Conservation (phyloP, 495 filamentous ascomycete genomes). For the Clavariopsis aquatica region DNA sequence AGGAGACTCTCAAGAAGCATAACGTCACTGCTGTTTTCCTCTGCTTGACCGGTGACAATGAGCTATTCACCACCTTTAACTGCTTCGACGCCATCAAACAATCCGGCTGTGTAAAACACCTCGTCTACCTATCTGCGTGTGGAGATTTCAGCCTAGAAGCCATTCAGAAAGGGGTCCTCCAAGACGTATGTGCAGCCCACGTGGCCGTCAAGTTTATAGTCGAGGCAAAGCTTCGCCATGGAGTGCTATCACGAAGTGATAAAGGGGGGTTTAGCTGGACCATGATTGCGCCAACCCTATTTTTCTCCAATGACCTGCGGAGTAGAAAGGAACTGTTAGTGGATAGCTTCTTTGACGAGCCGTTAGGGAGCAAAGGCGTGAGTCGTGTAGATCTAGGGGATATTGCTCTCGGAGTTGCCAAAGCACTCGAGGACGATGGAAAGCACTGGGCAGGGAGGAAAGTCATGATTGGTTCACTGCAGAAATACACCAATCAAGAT, state of each 20-base stretch:
- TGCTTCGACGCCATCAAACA: conserved; percentile 18
- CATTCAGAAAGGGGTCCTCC: not conserved
- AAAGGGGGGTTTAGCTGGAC: conserved; percentile 1
- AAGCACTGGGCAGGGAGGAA: not conserved
- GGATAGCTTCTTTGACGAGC: not conserved
- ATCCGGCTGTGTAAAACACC: conserved; percentile 23
- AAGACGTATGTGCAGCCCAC: not conserved
- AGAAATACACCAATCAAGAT: not conserved
- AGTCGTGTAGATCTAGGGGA: conserved; percentile 3
- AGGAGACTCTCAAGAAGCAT: conserved; percentile 8
- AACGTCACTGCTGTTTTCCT: conserved; percentile 24
- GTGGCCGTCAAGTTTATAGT: not conserved
- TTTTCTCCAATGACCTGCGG: conserved; percentile 1
- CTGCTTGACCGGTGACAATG: conserved; percentile 24
- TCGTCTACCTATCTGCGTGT: conserved; percentile 21
- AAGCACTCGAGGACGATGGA: not conserved
- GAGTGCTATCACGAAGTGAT: not conserved
- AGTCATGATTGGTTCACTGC: conserved; percentile 4
- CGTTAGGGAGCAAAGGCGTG: conserved; percentile 1
- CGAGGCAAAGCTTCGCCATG: not conserved
- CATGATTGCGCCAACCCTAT: not conserved
- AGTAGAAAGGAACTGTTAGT: not conserved
- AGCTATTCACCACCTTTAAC: conserved; percentile 26
- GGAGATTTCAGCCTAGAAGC: conserved; percentile 13
- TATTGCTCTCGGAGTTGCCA: not conserved